A percentile compares a stretch with the other conserved stretches of the same genome.
These are phyloP conservation scores for Nidularia sp. DNA, from an alignment of 768 basidiomycete species.

Conservation along the genomic window DNA sequence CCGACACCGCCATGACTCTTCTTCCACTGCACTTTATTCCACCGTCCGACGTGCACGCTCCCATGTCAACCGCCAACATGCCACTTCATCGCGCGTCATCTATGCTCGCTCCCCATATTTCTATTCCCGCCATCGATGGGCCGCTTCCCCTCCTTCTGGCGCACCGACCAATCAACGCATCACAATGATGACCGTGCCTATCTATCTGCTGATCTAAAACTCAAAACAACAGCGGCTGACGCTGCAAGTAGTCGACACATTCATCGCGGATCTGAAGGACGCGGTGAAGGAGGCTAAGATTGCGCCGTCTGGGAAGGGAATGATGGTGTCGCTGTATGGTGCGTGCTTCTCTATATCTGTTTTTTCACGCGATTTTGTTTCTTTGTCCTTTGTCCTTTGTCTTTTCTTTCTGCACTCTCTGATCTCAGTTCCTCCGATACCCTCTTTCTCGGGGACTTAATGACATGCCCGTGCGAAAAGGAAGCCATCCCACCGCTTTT, in stretches of 20 bases:
- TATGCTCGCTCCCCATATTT: background rate
- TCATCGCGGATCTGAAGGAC: conserved; percentile 82
- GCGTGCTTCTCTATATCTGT: conserved; percentile 15
- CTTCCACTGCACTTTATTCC: no score
- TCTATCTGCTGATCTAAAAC: no score
- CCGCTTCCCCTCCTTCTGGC: background rate
- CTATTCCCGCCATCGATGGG: background rate
- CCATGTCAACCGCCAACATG: background rate
- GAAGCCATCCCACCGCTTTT: no score
- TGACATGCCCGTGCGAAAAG: no score
- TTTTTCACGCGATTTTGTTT: conserved; percentile 4
- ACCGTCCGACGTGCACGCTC: background rate
- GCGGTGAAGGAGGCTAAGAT: conserved; percentile 68
- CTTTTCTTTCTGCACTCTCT: background rate
- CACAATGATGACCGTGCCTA: no score
- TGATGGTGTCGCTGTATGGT: conserved; percentile 94
- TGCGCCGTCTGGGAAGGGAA: conserved; percentile 66
- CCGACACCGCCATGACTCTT: no score
- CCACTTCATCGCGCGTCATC: background rate
- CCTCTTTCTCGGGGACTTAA: no score
- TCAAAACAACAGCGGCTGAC: conserved; percentile 62
- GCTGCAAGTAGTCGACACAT: conserved; percentile 67
- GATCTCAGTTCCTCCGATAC: no score
- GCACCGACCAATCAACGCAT: no score
- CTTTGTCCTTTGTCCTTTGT: background rate